Conservation (phyloP, 441 rosid species). For the Kokia cookei region DNA sequence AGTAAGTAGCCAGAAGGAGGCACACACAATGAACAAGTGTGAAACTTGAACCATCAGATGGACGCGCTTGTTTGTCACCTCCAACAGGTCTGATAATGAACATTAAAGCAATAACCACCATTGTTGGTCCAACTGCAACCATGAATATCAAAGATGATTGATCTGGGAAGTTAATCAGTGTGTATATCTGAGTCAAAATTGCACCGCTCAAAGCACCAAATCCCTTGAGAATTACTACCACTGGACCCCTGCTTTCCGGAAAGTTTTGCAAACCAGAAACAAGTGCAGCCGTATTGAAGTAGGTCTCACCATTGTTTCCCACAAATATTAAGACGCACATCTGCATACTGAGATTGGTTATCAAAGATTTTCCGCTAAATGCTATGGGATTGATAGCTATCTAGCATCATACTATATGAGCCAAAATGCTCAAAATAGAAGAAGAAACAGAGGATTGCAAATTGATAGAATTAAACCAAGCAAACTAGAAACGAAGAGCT, state of each 20-base stretch:
- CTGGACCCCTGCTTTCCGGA: slow-evolving; percentile 90
- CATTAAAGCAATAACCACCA: slow-evolving; percentile 69
- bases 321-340: slow-evolving; percentile 82
- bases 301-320: slow-evolving; percentile 91
- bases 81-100: slow-evolving; percentile 82
- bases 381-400: no score
- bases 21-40: slow-evolving; percentile 72
- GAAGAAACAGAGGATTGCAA: background rate
- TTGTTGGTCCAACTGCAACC: slow-evolving; percentile 90
- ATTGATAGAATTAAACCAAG: background rate
- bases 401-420: no score
- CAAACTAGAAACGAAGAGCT: background rate
- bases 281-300: slow-evolving; percentile 82
- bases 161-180: slow-evolving; percentile 61
- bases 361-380: background rate
- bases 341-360: slow-evolving; percentile 30
- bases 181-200: slow-evolving; percentile 78
- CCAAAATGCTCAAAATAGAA: no score
- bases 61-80: slow-evolving; percentile 73
- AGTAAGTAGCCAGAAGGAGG: slow-evolving; percentile 70
- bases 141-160: slow-evolving; percentile 80
- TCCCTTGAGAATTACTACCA: slow-evolving; percentile 94
- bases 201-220: slow-evolving; percentile 94
- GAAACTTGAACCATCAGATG: slow-evolving; percentile 59
- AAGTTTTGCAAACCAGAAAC: slow-evolving; percentile 94